Evolutionary conservation across 495 filamentous ascomycete genomes (phyloP), one percentile per base, ranked within the genome.

Genomic region (Geopyxis carbonaria): DNA sequence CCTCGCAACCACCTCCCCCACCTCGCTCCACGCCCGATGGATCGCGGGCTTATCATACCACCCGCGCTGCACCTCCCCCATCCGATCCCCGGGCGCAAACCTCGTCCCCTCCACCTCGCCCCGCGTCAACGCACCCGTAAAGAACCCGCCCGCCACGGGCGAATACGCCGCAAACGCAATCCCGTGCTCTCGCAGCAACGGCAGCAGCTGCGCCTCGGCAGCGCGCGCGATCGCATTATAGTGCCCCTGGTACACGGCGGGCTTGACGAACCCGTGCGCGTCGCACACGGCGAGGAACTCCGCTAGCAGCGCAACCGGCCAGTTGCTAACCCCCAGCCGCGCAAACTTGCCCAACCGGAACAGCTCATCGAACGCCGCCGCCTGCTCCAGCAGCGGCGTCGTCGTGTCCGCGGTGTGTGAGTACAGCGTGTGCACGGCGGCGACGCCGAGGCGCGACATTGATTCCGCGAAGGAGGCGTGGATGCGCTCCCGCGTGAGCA

Each of bases 241-340:
- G 45, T 75, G 64, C 18, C 67, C 73, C 45, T 77, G 72, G 52
- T 70, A 78, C n/a, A 73, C 73, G 9, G 62, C 65, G 0, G 72
- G 72, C 23, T 67, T 68, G 38, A 73, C 64, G 67, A 69, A 80
- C 25, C 62, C 63, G 22, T 70, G 57, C n/a, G 45, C 35, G 5
- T 57, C 47, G 25, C 65, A 69, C 0, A 69, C 51, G 51, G 72
- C 61, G 35, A 59, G 59, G 27, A 73, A 63, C 45, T 64, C 45
- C 0, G 63, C 63, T 9, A 74, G 64, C 51, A 70, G 64, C 58
- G 61, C 64, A 0, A 64, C 47, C 47, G 51, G 57, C 50, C 64
- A 73, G 38, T 72, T 72, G 38, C 59, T 61, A 15, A 73, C 49
- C 1, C 63, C 70, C n/a, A 63, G 45, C 40, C 34, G 40, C 14